Evolutionary conservation across 306 rosid genomes (phyloP).

Genomic region (Dryas octopetala): DNA sequence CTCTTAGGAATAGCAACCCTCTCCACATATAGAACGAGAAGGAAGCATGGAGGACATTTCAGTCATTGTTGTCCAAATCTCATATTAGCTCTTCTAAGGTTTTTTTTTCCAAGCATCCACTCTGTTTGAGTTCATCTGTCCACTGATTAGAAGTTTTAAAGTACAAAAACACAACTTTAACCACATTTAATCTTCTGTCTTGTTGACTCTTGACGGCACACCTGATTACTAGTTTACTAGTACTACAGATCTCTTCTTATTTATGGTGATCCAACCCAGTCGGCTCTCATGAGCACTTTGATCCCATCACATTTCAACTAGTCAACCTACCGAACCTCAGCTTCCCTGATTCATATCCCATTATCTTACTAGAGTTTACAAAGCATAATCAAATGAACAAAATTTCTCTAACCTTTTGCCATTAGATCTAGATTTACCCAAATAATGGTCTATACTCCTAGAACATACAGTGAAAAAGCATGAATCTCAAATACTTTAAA

Average conservation of each 20-base stretch:
- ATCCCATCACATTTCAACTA: conserved; percentile 9
- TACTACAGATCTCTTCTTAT: background rate
- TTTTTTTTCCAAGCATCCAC: background rate
- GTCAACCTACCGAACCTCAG: background rate
- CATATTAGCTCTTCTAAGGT: background rate
- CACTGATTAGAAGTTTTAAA: background rate
- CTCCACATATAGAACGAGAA: background rate
- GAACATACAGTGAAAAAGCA: conserved; percentile 5
- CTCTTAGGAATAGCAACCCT: background rate
- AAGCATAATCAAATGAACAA: background rate
- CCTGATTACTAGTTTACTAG: background rate
- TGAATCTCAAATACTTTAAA: background rate
- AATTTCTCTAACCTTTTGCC: background rate
- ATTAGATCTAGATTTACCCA: background rate
- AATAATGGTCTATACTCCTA: background rate
- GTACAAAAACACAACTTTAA: background rate
- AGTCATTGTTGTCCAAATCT: background rate
- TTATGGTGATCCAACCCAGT: background rate
- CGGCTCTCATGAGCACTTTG: background rate
- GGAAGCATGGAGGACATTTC: background rate
- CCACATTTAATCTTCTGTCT: background rate
- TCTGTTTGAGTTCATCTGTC: background rate
- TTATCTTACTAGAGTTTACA: background rate
- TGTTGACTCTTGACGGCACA: background rate
- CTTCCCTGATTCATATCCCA: background rate